Evolutionary conservation across 139 green algal genomes (phyloP), one percentile per base, ranked within the genome.

Genomic region (Desmodesmus armatus): DNA sequence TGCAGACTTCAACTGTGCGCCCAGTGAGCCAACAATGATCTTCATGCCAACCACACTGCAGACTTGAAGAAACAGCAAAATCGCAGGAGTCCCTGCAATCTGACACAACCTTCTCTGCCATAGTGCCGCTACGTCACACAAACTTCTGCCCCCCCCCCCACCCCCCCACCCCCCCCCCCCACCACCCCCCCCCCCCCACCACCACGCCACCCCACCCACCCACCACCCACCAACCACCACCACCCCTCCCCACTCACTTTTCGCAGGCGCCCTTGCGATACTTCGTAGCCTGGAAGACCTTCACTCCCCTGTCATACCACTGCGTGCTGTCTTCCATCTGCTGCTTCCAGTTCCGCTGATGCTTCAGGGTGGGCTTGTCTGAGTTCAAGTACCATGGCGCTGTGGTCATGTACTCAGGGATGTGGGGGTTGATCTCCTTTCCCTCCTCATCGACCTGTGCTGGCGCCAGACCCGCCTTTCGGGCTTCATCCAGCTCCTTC

Each of bases 381-480:
- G 94, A 89, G 85, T 96, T 97, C 37, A 99, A 88, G 91, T 99
- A 99, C 97, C 97, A 99, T 15, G 97, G 97, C 49, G 96, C 98
- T 65, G 83, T 94, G 58, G 93, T 93, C 97, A 99, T 99, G 85
- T 98, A 99, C 91, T 99, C 92, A 4, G 98, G 98, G 75, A 99
- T 99, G 82, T 99, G 98, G 0, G 98, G 98, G 91, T 99, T 99
- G 87, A 99, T 99, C 70, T 98, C 96, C 72, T 97, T 98, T 63
- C 97, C 98, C 83, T 99, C 97, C 87, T 99, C 98, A 89, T 99
- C 98, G 0, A 99, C 78, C 86, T 96, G 97, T 44, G 97, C 94
- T 21, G 95, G 95, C 0, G 95, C 95, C 19, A 99, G 90, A 86
- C 97, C 97, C 7, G 97, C 97, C 84, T 99, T 99, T 66, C 97